These are phyloP conservation scores for Colletotrichum cereale DNA, from an alignment of 2,329 filamentous ascomycete species.

Conservation along the genomic window DNA sequence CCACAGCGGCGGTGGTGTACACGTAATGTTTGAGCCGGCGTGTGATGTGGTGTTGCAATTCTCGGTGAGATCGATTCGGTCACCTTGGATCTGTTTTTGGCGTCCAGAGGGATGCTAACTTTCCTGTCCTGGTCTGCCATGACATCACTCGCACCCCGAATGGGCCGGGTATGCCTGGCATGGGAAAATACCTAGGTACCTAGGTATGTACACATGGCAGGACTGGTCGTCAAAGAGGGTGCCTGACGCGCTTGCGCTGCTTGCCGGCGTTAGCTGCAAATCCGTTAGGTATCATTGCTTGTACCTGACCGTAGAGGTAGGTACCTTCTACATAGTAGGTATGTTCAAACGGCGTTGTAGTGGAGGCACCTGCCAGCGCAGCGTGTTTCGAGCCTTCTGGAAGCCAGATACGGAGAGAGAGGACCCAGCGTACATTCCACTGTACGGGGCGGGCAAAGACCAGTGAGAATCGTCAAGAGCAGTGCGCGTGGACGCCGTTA, in stretches of 20 bases:
- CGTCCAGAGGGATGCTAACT: background rate
- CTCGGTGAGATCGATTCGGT: slow-evolving; percentile 18
- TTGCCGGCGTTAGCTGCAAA: slow-evolving; percentile 14
- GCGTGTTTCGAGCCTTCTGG: slow-evolving; percentile 15
- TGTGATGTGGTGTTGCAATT: background rate
- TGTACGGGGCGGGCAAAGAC: background rate
- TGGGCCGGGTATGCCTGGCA: slow-evolving; percentile 19
- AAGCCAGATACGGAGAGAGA: slow-evolving; percentile 4
- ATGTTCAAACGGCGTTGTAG: slow-evolving; percentile 10
- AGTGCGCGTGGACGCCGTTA: background rate
- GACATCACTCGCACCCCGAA: slow-evolving; percentile 24
- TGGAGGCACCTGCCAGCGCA: slow-evolving; percentile 7
- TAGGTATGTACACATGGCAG: too few species aligned
- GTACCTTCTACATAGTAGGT: background rate
- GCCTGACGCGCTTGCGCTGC: background rate
- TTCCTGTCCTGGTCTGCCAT: slow-evolving; percentile 11
- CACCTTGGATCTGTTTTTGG: slow-evolving; percentile 20
- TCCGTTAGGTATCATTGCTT: too few species aligned
- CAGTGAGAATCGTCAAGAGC: background rate
- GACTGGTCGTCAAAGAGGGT: too few species aligned
- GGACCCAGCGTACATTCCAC: background rate
- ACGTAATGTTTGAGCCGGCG: too few species aligned
- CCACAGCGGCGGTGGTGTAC: too few species aligned
- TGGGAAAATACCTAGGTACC: too few species aligned
- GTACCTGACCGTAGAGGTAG: too few species aligned